phyloP scores from a whole-genome alignment of 441 rosid genomes.

The Pelargonium citronellum region DNA sequence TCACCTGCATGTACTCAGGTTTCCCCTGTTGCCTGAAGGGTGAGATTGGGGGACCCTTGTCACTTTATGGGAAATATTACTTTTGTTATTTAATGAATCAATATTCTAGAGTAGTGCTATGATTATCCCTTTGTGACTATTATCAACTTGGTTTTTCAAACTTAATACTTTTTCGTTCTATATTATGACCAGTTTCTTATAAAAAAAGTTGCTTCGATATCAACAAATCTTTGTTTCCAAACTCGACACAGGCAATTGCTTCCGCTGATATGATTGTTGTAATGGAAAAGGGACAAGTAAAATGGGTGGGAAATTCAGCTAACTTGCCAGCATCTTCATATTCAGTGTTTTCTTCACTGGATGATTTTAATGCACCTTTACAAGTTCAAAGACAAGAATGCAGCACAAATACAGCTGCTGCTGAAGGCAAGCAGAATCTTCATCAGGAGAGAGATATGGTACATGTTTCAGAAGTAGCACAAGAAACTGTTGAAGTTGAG shows the following conservation, averaged over 20 bases:
- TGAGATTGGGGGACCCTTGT: too few species aligned
- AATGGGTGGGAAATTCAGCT: slow-evolving; percentile 71
- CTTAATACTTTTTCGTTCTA: background rate
- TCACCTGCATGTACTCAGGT: too few species aligned
- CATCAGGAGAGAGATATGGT: slow-evolving; percentile 28
- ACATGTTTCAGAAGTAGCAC: slow-evolving; percentile 36
- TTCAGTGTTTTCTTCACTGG: slow-evolving; percentile 37
- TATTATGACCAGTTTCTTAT: background rate
- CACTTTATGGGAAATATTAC: too few species aligned
- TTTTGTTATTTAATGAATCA: background rate
- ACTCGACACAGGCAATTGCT: slow-evolving; percentile 76
- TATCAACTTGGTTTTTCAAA: background rate
- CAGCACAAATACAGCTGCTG: slow-evolving; percentile 24
- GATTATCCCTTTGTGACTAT: background rate
- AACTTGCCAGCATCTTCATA: slow-evolving; percentile 50
- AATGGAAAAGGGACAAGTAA: slow-evolving; percentile 72
- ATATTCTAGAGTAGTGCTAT: background rate
- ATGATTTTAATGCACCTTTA: slow-evolving; percentile 42
- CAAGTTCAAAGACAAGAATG: slow-evolving; percentile 27
- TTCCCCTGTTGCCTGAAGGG: too few species aligned
- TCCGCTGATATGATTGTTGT: slow-evolving; percentile 70
- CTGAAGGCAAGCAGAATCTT: slow-evolving; percentile 26
- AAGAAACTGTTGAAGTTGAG: slow-evolving; percentile 60
- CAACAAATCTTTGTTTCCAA: slow-evolving; percentile 14
- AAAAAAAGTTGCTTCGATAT: background rate